phyloP scores from a whole-genome alignment of 768 basidiomycete species.

The Mycena amicta region DNA sequence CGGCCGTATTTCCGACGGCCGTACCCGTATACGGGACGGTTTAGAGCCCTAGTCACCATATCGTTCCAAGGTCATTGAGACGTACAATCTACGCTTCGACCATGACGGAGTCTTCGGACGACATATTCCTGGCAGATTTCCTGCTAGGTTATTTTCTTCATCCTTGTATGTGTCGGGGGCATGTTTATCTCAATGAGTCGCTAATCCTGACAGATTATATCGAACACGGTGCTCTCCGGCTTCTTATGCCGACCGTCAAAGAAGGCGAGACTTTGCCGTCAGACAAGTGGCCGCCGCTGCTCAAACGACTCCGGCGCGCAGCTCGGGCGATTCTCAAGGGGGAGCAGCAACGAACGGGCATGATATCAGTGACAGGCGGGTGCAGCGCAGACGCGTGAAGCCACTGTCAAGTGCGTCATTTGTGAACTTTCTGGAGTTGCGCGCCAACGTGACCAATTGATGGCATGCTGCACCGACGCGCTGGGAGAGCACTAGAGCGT shows the following conservation, averaged over 20 bases:
- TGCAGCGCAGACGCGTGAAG: too few species aligned
- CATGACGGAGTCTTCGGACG: constrained; percentile 33
- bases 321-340: constrained; percentile 24
- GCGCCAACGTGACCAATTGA: too few species aligned
- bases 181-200: neutral
- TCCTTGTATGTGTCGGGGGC: constrained; percentile 24
- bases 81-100: constrained; percentile 30
- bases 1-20: too few species aligned
- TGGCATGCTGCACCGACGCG: too few species aligned
- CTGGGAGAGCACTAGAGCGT: too few species aligned
- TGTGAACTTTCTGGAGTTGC: too few species aligned
- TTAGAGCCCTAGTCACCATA: too few species aligned
- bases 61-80: constrained; percentile 20
- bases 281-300: constrained; percentile 15
- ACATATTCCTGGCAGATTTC: constrained; percentile 31
- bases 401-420: too few species aligned
- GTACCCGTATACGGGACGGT: too few species aligned
- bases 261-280: constrained; percentile 10
- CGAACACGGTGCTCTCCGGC: constrained; percentile 21
- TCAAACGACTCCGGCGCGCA: constrained; percentile 12
- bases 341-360: constrained; percentile 21
- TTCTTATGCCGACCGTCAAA: constrained; percentile 21
- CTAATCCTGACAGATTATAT: constrained; percentile 18
- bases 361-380: too few species aligned
- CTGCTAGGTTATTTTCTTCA: too few species aligned